These are phyloP conservation scores for Thozetella sp. DNA, from an alignment of 495 filamentous ascomycete species.

Conservation along the genomic window DNA sequence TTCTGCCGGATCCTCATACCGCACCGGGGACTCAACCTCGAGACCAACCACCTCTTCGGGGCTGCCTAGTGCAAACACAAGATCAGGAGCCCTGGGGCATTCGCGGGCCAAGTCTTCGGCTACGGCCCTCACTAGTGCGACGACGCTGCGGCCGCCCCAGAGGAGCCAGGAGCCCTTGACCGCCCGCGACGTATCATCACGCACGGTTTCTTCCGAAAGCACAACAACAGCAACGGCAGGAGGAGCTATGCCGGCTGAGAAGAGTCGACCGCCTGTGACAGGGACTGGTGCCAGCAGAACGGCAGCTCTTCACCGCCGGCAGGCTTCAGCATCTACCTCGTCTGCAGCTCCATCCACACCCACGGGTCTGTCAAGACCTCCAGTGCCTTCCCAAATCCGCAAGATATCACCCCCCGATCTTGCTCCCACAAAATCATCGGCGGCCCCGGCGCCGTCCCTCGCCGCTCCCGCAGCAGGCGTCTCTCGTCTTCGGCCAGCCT, in stretches of 20 bases:
- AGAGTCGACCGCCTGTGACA: neutral
- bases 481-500: constrained; percentile 50
- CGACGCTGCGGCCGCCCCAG: constrained; percentile 42
- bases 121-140: constrained; percentile 40
- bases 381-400: neutral
- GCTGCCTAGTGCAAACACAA: constrained; percentile 17
- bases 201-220: constrained; percentile 15
- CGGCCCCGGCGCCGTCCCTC: constrained; percentile 11
- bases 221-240: constrained; percentile 21
- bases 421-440: neutral
- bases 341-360: neutral
- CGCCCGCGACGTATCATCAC: constrained; percentile 1
- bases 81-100: constrained; percentile 17
- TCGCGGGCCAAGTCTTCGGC: constrained; percentile 39
- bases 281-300: neutral
- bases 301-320: constrained; percentile 16
- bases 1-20: constrained; percentile 12
- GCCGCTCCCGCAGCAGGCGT: constrained; percentile 13
- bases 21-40: constrained; percentile 13
- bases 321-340: constrained; percentile 12
- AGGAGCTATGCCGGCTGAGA: neutral
- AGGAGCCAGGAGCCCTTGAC: constrained; percentile 20
- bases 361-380: neutral
- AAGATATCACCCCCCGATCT: neutral
- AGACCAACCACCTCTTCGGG: constrained; percentile 23